phyloP scores from a whole-genome alignment of 164 flowering plant species.

The Taxillus chinensis region DNA sequence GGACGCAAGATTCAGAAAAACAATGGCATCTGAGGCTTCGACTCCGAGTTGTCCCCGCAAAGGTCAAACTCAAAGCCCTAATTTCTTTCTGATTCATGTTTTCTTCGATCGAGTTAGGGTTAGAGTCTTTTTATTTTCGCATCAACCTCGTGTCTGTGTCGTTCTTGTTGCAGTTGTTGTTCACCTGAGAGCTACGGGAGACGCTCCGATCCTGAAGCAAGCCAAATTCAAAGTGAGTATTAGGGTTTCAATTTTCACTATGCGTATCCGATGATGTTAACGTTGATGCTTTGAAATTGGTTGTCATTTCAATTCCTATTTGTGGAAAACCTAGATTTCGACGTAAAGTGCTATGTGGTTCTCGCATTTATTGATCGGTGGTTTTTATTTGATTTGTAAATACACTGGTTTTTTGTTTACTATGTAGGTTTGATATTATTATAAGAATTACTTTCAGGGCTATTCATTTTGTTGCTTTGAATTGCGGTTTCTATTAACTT shows the following conservation, averaged over 20 bases:
- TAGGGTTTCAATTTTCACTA: not conserved
- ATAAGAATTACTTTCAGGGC: too few relatives aligned
- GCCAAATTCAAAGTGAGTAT: slow-evolving; percentile 75
- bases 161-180: slow-evolving; percentile 55
- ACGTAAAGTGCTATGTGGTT: too few relatives aligned
- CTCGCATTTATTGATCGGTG: too few relatives aligned
- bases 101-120: not conserved
- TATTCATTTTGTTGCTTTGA: too few relatives aligned
- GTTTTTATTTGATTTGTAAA: too few relatives aligned
- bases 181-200: slow-evolving; percentile 86
- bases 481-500: too few relatives aligned
- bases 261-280: not conserved
- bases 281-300: too few relatives aligned
- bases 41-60: slow-evolving; percentile 37
- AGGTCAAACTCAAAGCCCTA: slow-evolving; percentile 18
- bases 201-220: slow-evolving; percentile 96
- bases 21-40: slow-evolving; percentile 45
- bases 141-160: not conserved
- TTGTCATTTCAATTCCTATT: not conserved
- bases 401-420: too few relatives aligned
- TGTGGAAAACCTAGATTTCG: not conserved
- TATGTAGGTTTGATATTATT: too few relatives aligned
- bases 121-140: not conserved
- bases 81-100: not conserved
- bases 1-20: not conserved